A percentile compares a stretch with the other conserved stretches of the same genome.
Evolutionary conservation across 2,329 filamentous ascomycete species (phyloP).

Genomic region (Myrmaecium sp.): DNA sequence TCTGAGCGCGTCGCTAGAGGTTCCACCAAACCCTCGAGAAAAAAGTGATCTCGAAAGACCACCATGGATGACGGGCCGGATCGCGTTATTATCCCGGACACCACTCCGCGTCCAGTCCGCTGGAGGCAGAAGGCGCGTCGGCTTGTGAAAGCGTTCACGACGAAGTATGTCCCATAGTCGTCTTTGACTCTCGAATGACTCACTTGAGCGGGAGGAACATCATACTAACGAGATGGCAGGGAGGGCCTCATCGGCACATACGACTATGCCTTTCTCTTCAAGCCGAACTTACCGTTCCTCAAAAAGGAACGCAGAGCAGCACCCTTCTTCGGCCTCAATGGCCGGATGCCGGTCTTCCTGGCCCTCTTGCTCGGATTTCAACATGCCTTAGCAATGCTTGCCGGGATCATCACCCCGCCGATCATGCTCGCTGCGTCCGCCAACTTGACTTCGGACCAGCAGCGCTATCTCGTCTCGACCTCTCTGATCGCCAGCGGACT

Average conservation of each 20-base stretch:
- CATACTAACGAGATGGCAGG: constrained; percentile 17
- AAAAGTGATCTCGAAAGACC: constrained; percentile 9
- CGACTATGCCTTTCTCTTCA: constrained; percentile 81
- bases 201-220: too few relatives aligned
- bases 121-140: constrained; percentile 22
- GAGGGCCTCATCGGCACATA: constrained; percentile 72
- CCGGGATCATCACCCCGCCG: constrained; percentile 56
- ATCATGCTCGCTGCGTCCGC: constrained; percentile 49
- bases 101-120: constrained; percentile 22
- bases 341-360: constrained; percentile 58
- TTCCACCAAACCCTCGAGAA: constrained; percentile 13
- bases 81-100: constrained; percentile 27
- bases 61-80: constrained; percentile 26
- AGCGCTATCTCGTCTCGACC: constrained; percentile 66
- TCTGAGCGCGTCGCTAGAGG: constrained; percentile 5
- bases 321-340: constrained; percentile 73
- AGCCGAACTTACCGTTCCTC: constrained; percentile 67
- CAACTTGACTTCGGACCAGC: constrained; percentile 41
- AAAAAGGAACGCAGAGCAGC: constrained; percentile 40
- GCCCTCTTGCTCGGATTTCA: constrained; percentile 63
- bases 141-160: constrained; percentile 30
- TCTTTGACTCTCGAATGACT: too few relatives aligned
- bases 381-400: constrained; percentile 58
- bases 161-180: constrained; percentile 22
- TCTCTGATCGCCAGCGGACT: constrained; percentile 64